Conservation (phyloP, 1,284 basidiomycete genomes). For the Malassezia japonica region DNA sequence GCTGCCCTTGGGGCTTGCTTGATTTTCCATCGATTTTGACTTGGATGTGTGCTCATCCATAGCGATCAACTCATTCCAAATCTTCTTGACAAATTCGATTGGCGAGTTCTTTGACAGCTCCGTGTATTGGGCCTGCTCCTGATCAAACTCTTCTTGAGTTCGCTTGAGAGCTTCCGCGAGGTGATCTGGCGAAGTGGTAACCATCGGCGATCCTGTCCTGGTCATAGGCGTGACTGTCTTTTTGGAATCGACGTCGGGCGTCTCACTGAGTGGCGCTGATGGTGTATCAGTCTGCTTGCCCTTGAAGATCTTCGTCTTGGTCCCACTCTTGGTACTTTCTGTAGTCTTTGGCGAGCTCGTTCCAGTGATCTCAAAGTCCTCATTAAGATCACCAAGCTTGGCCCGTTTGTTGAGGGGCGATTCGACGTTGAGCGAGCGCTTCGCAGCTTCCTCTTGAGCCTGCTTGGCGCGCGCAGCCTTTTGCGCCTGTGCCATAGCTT, state of each 20-base stretch:
- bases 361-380: neutral
- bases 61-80: conserved; percentile 8
- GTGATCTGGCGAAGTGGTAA: neutral
- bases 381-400: neutral
- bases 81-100: conserved; percentile 10
- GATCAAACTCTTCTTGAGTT: neutral
- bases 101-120: neutral
- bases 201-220: neutral
- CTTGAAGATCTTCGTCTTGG: too few relatives aligned
- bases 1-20: neutral
- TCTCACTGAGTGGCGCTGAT: too few relatives aligned
- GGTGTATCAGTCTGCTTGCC: too few relatives aligned
- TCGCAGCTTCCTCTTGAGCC: neutral
- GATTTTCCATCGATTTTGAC: neutral
- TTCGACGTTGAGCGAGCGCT: too few relatives aligned
- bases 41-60: neutral
- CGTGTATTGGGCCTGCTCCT: neutral
- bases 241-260: too few relatives aligned
- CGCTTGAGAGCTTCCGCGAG: neutral
- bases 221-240: too few relatives aligned
- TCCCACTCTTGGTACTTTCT: too few relatives aligned
- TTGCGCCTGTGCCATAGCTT: neutral
- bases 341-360: neutral
- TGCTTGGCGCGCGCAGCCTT: neutral
- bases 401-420: too few relatives aligned